Conservation (phyloP, 306 rosid species). For the Coriaria nepalensis region DNA sequence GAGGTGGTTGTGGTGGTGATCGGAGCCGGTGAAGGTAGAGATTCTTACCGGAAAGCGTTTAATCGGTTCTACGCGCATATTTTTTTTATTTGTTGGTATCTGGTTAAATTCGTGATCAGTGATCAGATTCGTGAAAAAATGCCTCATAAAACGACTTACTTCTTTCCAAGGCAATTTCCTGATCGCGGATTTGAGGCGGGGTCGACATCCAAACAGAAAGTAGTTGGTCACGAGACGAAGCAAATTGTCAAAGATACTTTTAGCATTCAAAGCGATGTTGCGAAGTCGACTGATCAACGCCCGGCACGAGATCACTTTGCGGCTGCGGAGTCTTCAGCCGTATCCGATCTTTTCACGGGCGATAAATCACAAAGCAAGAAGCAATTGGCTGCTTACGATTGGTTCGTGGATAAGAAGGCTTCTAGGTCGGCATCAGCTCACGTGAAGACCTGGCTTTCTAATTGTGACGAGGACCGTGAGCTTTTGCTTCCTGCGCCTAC, state of each 20-base stretch:
- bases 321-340: conserved; percentile 21
- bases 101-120: conserved; percentile 11
- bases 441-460: conserved; percentile 22
- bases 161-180: conserved; percentile 87
- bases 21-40: too few relatives aligned
- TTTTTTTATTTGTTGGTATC: conserved; percentile 12
- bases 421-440: conserved; percentile 21
- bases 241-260: conserved; percentile 15
- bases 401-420: conserved; percentile 45
- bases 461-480: conserved; percentile 33
- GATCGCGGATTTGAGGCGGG: conserved; percentile 45
- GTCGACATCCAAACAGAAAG: conserved; percentile 34
- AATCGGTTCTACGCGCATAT: too few relatives aligned
- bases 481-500: conserved; percentile 26
- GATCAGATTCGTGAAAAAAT: conserved; percentile 37
- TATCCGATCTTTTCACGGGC: conserved; percentile 41
- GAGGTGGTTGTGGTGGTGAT: too few relatives aligned
- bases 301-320: conserved; percentile 20
- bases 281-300: conserved; percentile 11
- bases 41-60: too few relatives aligned
- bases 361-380: conserved; percentile 22
- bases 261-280: conserved; percentile 30
- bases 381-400: conserved; percentile 35
- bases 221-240: conserved; percentile 41
- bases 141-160: conserved; percentile 95